Percentiles rank a stretch among this genome's conserved stretches.
phyloP scores from a whole-genome alignment of 305 asterid genomes.

The Coffea humblotiana region DNA sequence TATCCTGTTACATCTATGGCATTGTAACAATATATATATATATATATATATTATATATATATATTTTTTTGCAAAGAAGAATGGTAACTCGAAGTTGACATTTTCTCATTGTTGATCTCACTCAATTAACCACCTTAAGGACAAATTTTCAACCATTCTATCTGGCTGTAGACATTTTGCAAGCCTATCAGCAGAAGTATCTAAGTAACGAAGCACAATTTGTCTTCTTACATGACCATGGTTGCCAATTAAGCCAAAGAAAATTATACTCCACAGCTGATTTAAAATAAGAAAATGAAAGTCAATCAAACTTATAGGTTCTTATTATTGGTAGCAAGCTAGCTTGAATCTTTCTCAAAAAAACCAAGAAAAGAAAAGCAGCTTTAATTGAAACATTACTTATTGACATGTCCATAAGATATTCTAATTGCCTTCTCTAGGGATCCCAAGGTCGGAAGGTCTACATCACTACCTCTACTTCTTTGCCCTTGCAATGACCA shows the following conservation, averaged over 20 bases:
- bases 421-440: background rate
- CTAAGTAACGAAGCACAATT: background rate
- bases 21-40: too few relatives aligned
- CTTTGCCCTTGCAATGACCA: background rate
- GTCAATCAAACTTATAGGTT: background rate
- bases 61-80: too few relatives aligned
- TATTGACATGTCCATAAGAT: background rate
- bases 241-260: background rate
- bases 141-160: background rate
- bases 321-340: background rate
- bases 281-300: background rate
- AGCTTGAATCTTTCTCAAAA: background rate
- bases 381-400: background rate
- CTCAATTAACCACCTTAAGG: background rate
- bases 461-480: background rate
- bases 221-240: background rate
- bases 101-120: background rate
- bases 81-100: background rate
- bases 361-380: too few relatives aligned
- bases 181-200: background rate
- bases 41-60: too few relatives aligned
- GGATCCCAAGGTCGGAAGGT: background rate
- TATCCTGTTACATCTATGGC: too few relatives aligned
- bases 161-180: background rate
- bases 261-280: background rate